Percentiles rank a stretch among this genome's conserved stretches.
Conservation (phyloP, 805 yeast genomes). For the Candida coquimbonensis region DNA sequence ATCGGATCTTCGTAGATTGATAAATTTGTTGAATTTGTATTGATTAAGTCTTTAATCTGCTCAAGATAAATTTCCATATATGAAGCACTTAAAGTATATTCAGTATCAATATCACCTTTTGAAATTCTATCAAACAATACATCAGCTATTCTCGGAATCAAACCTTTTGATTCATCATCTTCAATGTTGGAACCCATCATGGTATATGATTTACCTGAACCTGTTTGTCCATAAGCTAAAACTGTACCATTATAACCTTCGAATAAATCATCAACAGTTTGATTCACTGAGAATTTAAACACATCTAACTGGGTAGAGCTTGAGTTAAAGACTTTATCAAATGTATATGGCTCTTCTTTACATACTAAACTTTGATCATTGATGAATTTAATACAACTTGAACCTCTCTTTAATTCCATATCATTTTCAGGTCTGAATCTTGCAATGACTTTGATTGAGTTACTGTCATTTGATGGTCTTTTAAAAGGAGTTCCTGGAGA, state of each 20-base stretch:
- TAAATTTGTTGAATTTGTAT: constrained; percentile 26
- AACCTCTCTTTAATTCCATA: constrained; percentile 20
- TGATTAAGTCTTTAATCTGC: constrained; percentile 54
- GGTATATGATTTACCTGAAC: constrained; percentile 73
- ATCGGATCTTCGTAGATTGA: constrained; percentile 57
- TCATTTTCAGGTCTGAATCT: constrained; percentile 57
- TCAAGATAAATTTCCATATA: constrained; percentile 83
- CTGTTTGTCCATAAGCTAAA: constrained; percentile 78
- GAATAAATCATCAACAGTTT: constrained; percentile 62
- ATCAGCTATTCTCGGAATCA: constrained; percentile 67
- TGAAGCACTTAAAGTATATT: constrained; percentile 56
- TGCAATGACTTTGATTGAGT: constrained; percentile 59
- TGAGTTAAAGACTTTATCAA: constrained; percentile 57
- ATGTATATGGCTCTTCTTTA: constrained; percentile 37
- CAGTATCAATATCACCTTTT: constrained; percentile 40
- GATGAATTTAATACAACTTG: constrained; percentile 1
- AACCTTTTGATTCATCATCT: constrained; percentile 34
- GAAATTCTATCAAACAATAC: constrained; percentile 52
- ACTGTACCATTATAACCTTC: constrained; percentile 75
- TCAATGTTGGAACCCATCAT: constrained; percentile 56
- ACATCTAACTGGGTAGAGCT: constrained; percentile 47
- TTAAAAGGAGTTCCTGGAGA: constrained; percentile 2
- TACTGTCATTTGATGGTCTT: constrained; percentile 6
- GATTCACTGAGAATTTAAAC: constrained; percentile 50
- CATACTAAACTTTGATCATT: constrained; percentile 10